Conservation (phyloP, 2,329 filamentous ascomycete genomes). For the Rhynchosporium agropyri region DNA sequence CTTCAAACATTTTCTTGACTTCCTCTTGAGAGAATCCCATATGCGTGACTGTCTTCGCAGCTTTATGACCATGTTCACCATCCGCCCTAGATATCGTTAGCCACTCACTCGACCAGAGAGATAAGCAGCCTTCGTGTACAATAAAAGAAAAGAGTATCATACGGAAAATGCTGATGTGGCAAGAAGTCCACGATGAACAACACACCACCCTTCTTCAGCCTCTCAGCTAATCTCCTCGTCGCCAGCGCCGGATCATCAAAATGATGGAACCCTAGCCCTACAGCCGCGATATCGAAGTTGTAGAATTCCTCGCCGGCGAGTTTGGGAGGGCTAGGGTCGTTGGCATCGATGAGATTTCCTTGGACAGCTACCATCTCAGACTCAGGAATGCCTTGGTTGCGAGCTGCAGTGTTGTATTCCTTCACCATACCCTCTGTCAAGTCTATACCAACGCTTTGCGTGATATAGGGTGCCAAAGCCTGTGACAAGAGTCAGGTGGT, state of each 20-base stretch:
- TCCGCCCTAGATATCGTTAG: neutral
- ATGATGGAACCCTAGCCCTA: conserved; percentile 68
- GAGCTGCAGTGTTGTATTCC: conserved; percentile 64
- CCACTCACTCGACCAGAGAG: neutral
- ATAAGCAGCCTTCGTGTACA: neutral
- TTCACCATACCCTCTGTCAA: conserved; percentile 71
- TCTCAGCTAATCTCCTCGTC: conserved; percentile 59
- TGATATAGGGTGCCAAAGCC: conserved; percentile 63
- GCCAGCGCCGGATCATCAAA: conserved; percentile 66
- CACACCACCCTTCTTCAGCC: conserved; percentile 66
- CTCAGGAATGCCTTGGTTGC: conserved; percentile 54
- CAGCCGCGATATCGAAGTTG: conserved; percentile 68
- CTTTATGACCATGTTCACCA: conserved; percentile 36
- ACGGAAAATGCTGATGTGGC: conserved; percentile 47
- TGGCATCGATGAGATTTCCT: conserved; percentile 58
- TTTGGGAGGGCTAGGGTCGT: conserved; percentile 52
- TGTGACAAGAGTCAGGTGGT: conserved; percentile 37
- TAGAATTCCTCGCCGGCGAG: conserved; percentile 61
- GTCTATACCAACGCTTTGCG: conserved; percentile 68
- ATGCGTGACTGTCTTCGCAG: conserved; percentile 60
- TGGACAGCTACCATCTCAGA: conserved; percentile 59
- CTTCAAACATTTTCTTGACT: conserved; percentile 62
- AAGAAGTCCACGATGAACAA: conserved; percentile 71
- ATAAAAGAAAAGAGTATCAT: neutral
- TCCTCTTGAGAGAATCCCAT: conserved; percentile 65